Evolutionary conservation across 345 rosid genomes (phyloP).

Genomic region (Eutrema japonicum): DNA sequence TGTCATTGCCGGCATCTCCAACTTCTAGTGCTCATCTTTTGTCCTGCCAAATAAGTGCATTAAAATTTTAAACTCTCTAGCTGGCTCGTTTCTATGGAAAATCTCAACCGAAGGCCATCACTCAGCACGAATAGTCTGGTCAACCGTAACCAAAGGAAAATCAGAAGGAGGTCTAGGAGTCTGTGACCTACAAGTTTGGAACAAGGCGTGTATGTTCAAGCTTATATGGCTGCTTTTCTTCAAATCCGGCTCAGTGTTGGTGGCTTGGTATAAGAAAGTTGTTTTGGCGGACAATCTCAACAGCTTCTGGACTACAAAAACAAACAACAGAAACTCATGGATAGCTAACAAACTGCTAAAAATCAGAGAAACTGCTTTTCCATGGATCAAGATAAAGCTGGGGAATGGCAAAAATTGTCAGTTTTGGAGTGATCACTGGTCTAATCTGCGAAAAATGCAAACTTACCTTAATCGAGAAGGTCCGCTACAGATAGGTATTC

Average conservation of each 20-base stretch:
- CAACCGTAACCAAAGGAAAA: background rate
- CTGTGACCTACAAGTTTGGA: background rate
- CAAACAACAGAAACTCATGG: background rate
- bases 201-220: background rate
- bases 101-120: background rate
- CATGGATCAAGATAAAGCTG: background rate
- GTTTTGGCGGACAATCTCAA: rapidly evolving
- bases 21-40: background rate
- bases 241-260: background rate
- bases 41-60: background rate
- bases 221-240: background rate
- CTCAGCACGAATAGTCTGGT: background rate
- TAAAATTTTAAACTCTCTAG: too few relatives aligned
- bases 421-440: too few relatives aligned
- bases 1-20: background rate
- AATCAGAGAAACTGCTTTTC: background rate
- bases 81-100: background rate
- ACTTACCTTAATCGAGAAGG: too few relatives aligned
- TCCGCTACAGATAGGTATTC: too few relatives aligned
- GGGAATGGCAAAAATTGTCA: background rate
- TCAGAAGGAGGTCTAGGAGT: background rate
- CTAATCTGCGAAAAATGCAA: too few relatives aligned
- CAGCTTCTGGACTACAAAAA: background rate
- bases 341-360: background rate
- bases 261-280: background rate